Conservation (phyloP, 257 asterid genomes). For the Vinca minor region DNA sequence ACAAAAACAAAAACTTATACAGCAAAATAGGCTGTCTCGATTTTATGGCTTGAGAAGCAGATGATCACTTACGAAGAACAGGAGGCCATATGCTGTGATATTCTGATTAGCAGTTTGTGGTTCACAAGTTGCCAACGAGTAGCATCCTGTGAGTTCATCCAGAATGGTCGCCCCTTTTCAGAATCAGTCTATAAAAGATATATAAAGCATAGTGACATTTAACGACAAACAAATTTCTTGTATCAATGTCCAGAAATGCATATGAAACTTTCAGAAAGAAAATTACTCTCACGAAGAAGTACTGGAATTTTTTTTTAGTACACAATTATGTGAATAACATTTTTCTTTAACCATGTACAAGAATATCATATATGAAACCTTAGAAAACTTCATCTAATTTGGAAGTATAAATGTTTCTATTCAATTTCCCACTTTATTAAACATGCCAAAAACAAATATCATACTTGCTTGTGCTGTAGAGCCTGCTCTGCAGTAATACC, state of each 20-base stretch:
- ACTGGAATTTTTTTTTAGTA: no score
- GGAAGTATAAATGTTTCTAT: background rate
- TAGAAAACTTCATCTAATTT: background rate
- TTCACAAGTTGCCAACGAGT: constrained; percentile 69
- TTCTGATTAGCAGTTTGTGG: constrained; percentile 61
- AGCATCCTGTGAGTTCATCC: constrained; percentile 57
- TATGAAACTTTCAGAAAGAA: background rate
- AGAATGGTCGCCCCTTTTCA: constrained; percentile 2
- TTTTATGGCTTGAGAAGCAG: constrained; percentile 7
- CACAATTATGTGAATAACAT: background rate
- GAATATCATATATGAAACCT: background rate
- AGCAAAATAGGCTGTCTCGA: background rate
- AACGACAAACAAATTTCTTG: background rate
- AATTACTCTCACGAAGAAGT: background rate
- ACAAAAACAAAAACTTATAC: background rate
- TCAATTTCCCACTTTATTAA: background rate
- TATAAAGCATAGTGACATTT: background rate
- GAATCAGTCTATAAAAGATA: background rate
- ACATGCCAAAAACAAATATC: constrained; percentile 9
- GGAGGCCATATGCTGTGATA: constrained; percentile 80
- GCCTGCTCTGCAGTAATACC: constrained; percentile 91
- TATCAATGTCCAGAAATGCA: background rate
- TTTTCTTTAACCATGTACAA: background rate
- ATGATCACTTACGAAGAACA: constrained; percentile 69
- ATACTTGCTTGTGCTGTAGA: constrained; percentile 67